Percentiles rank a stretch among this genome's conserved stretches.
These are phyloP conservation scores for Phytophthora pseudosyringae DNA, from an alignment of 352 stramenopile species.

Conservation along the genomic window DNA sequence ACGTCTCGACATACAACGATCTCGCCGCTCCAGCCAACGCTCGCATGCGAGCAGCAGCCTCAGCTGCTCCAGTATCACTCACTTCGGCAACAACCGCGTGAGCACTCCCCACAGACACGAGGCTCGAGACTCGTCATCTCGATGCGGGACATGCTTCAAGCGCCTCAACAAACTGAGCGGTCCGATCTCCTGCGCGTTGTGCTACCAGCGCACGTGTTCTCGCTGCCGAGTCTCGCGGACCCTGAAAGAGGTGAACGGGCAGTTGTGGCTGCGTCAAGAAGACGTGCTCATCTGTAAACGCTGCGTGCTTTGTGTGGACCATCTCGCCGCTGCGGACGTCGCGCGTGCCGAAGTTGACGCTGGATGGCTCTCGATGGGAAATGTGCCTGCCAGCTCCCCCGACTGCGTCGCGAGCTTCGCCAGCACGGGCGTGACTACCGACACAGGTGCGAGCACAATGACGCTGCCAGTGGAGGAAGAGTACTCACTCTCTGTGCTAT, in stretches of 20 bases:
- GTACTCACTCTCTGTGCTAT: conserved; percentile 29
- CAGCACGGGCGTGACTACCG: conserved; percentile 30
- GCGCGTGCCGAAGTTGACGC: conserved; percentile 31
- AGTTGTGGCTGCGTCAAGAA: conserved; percentile 36
- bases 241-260: conserved; percentile 35
- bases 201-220: conserved; percentile 28
- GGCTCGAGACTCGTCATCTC: conserved; percentile 2
- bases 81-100: conserved; percentile 3
- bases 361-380: conserved; percentile 16
- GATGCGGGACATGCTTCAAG: conserved; percentile 37
- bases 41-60: conserved; percentile 28
- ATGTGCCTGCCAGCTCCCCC: not conserved
- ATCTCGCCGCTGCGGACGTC: conserved; percentile 32
- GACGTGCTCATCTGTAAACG: conserved; percentile 41
- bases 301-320: conserved; percentile 34
- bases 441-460: conserved; percentile 28
- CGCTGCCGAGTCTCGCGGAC: conserved; percentile 36
- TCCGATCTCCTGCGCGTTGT: conserved; percentile 25
- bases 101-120: conserved; percentile 9
- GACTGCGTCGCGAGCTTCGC: conserved; percentile 9
- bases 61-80: conserved; percentile 23
- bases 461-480: conserved; percentile 26
- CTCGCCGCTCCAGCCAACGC: conserved; percentile 15
- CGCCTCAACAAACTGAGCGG: conserved; percentile 23
- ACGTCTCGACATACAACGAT: conserved; percentile 4